Evolutionary conservation across 345 rosid species (phyloP), one percentile per base, ranked within the genome.

Genomic region (Pseudoturritis turrita): DNA sequence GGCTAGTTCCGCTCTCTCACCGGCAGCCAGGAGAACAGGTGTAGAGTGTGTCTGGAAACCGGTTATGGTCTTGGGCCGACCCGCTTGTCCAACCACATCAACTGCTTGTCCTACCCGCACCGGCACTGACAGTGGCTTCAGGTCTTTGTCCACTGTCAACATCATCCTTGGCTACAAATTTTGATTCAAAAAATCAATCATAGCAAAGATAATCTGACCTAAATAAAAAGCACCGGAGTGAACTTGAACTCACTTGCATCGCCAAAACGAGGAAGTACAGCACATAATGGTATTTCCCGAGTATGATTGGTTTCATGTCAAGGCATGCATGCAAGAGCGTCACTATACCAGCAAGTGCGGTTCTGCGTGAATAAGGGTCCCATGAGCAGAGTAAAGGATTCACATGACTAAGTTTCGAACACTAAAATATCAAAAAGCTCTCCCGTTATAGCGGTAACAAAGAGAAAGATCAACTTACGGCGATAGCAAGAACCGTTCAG

Each of bases 41-140:
- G 99, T 88, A 0, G 91, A 85, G 76, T 91, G 96, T 19, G 99
- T 91, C 83, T 95, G 98, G 86, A 95, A 95, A 62, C 98, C 97
- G 0, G 98, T 95, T 12, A 95, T 91, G 23, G 99, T 87, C 83
- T 85, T 95, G 36, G 99, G 99, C 23, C 94, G 87, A 56, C 99
- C 99, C 26, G 98, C 97, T 79, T 89, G 97, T 14, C 97, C 98
- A 13, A 95, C 99, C 55, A 95, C 96, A 78, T 95, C 99, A 35
- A 95, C 96, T 13, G 98, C 99, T 69, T 95, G 90, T 40, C 99
- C 99, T 37, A 95, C 99, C 49, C 96, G 83, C 53, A 95, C 99
- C 11, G 96, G 96, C 52, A 91, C 89, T 6, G 96, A 83, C 3
- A 95, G 35, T 14, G 99, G 94, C 75, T 92, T 88, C 50, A 95